Evolutionary conservation across 768 basidiomycete genomes (phyloP).

Genomic region (Pisolithus microcarpus): DNA sequence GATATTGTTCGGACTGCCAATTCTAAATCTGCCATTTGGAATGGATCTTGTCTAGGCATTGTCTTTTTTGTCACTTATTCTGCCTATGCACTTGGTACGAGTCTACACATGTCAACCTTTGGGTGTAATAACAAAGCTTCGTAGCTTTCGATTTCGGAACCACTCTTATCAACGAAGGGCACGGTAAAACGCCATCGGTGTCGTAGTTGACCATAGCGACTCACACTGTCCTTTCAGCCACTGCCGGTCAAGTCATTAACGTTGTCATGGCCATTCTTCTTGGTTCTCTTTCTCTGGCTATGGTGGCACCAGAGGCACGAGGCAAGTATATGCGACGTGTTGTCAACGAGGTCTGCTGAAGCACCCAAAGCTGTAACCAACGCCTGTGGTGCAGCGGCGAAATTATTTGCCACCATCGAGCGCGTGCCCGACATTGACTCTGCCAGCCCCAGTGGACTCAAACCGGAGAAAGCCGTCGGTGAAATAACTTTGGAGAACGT

Average conservation of each 20-base stretch:
- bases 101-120: not conserved
- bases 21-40: conserved; percentile 49
- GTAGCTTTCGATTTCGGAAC: not conserved
- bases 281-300: conserved; percentile 82
- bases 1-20: conserved; percentile 45
- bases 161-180: conserved; percentile 61
- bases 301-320: conserved; percentile 85
- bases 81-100: conserved; percentile 59
- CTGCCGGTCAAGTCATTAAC: conserved; percentile 72
- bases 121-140: not conserved
- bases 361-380: conserved; percentile 55
- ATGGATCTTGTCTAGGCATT: conserved; percentile 53
- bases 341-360: not conserved
- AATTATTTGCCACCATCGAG: conserved; percentile 83
- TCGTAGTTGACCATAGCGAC: not conserved
- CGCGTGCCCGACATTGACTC: conserved; percentile 85
- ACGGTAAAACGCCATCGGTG: conserved; percentile 33
- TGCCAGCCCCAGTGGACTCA: conserved; percentile 54
- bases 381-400: conserved; percentile 79
- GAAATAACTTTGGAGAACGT: conserved; percentile 69
- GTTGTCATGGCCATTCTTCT: conserved; percentile 81
- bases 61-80: conserved; percentile 84
- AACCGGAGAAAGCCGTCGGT: conserved; percentile 61
- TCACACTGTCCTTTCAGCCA: conserved; percentile 33
- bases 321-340: conserved; percentile 30